A percentile compares a stretch with the other conserved stretches of the same genome.
These are phyloP conservation scores for Didymella glomerata DNA, from an alignment of 2,329 filamentous ascomycete genomes.

Conservation along the genomic window DNA sequence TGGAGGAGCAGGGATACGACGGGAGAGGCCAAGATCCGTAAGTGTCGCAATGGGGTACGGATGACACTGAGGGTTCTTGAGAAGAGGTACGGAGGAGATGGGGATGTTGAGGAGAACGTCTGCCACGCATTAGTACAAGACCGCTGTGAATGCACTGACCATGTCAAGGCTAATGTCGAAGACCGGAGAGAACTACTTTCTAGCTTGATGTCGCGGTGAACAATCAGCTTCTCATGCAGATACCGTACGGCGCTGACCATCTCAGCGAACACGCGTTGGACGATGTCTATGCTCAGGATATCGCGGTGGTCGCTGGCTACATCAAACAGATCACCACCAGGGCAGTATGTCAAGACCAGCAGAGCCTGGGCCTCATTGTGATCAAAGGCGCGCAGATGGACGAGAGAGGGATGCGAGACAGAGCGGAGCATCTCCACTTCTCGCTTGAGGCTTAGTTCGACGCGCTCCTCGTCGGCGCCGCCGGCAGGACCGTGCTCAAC, in stretches of 20 bases:
- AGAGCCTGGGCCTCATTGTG: conserved; percentile 84
- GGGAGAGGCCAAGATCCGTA: conserved; percentile 89
- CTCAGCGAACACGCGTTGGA: conserved; percentile 89
- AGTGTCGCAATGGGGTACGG: conserved; percentile 86
- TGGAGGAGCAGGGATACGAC: conserved; percentile 75
- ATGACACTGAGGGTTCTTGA: conserved; percentile 74
- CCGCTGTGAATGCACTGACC: conserved; percentile 34
- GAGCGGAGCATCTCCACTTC: conserved; percentile 93
- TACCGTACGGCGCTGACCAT: conserved; percentile 85
- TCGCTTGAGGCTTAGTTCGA: conserved; percentile 91
- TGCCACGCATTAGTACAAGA: conserved; percentile 54
- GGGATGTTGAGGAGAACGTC: conserved; percentile 92
- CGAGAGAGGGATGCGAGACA: conserved; percentile 87
- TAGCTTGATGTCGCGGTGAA: conserved; percentile 97
- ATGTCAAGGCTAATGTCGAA: conserved; percentile 18
- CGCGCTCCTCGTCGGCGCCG: conserved; percentile 88
- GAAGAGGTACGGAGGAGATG: conserved; percentile 69
- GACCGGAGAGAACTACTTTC: conserved; percentile 74
- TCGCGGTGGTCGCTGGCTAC: conserved; percentile 78
- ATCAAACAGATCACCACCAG: conserved; percentile 94
- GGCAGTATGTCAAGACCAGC: conserved; percentile 88
- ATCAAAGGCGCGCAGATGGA: conserved; percentile 90
- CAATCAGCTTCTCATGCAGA: conserved; percentile 83
- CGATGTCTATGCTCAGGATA: conserved; percentile 71
- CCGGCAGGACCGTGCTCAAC: conserved; percentile 94